These are phyloP conservation scores for Onygenales sp. DNA, from an alignment of 2,329 filamentous ascomycete genomes.

Conservation along the genomic window DNA sequence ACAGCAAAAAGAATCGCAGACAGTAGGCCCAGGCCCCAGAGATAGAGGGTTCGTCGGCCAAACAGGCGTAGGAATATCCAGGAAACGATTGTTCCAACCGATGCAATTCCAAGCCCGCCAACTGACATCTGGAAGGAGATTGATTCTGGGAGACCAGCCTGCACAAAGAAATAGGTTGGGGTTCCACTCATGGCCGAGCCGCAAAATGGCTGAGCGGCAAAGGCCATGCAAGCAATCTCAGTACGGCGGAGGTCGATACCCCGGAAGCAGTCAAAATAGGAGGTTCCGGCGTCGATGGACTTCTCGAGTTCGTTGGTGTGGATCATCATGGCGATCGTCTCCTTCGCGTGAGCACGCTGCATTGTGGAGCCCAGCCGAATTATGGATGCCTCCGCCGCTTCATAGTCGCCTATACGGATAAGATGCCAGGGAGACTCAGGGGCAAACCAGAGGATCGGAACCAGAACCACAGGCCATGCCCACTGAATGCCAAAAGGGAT, in stretches of 20 bases:
- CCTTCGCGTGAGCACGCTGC: neutral
- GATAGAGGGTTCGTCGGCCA: slow-evolving; percentile 23
- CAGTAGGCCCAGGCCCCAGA: slow-evolving; percentile 20
- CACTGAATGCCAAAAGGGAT: slow-evolving; percentile 36
- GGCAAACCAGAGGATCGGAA: slow-evolving; percentile 9
- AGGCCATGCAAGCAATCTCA: slow-evolving; percentile 26
- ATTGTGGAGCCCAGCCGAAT: slow-evolving; percentile 7
- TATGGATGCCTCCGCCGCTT: slow-evolving; percentile 9
- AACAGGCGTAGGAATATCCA: slow-evolving; percentile 22
- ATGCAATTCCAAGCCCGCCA: slow-evolving; percentile 24
- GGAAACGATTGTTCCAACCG: slow-evolving; percentile 24
- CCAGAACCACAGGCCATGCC: slow-evolving; percentile 11
- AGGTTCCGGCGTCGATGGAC: slow-evolving; percentile 26
- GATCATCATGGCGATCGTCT: slow-evolving; percentile 2
- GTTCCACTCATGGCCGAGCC: neutral
- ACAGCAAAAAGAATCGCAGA: slow-evolving; percentile 24
- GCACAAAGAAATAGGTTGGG: neutral
- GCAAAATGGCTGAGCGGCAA: neutral
- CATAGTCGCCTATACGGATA: slow-evolving; percentile 9
- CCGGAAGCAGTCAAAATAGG: slow-evolving; percentile 29
- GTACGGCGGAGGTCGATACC: slow-evolving; percentile 32
- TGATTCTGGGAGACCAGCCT: slow-evolving; percentile 16
- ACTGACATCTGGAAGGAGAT: slow-evolving; percentile 26
- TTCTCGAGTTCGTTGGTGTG: slow-evolving; percentile 18
- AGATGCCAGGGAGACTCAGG: slow-evolving; percentile 14